Base-by-base conservation (phyloP, 140 eudicot species). In the Stevia rebaudiana region DNA sequence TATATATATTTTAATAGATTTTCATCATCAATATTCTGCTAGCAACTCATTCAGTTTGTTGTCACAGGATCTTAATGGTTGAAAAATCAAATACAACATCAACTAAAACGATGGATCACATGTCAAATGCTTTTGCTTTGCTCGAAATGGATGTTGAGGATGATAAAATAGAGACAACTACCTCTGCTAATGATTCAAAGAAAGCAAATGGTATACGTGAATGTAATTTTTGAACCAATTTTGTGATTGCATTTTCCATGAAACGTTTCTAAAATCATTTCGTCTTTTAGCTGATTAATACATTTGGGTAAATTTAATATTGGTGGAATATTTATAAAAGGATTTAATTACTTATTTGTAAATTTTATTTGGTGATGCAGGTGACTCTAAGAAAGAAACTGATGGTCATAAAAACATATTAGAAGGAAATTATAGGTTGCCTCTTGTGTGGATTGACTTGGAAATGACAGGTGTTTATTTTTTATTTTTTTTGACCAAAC, bases 381-480 rank as follows among this genome's bases (percentile, higher is more conserved):
- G 79, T 70, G 70, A 75, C 69, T 66, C 73, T 47, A 76, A 75
- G 77, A 68, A 54, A 59, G 73, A 66, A 40, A 63, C 71, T 42
- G 65, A 75, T 41, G 48, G 44, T 52, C 49, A 67, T 15, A 73
- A 72, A 51, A 76, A 65, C 7, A 21, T 15, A 19, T 31, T 19
- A 40, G 61, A 69, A 30, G 82, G 57, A 62, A 81, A 77, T 41
- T 92, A 71, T 77, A 78, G 30, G 75, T 40, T 74, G 77, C 99
- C 99, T 36, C 97, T 94, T 48, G 95, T 88, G 55, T 94, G 99
- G 99, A 94, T 94, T 53, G 97, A 94, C 79, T 74, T 94, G 84
- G 99, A 94, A 82, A 88, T 94, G 99, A 94, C 99, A 54, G 99
- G 79, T 64, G 66, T 52, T 6, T 51, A 40, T 22, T 42, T 60